Evolutionary conservation across 2,329 filamentous ascomycete genomes (phyloP).

Genomic region (Tolypocladium tropicale): DNA sequence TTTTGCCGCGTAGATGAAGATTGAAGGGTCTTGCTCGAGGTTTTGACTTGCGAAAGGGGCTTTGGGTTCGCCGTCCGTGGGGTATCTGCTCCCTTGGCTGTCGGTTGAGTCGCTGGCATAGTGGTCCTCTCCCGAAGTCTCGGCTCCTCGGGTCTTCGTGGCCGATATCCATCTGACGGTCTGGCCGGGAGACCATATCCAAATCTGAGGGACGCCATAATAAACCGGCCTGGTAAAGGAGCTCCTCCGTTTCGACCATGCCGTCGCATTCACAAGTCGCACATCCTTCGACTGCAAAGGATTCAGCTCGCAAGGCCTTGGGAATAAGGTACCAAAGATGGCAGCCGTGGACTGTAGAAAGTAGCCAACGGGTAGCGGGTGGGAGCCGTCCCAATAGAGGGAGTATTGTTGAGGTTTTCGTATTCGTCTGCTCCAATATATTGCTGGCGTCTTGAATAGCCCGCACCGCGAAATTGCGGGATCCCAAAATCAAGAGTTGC

Average conservation of each 20-base stretch:
- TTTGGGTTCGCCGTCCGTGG: conserved; percentile 9
- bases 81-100: conserved; percentile 10
- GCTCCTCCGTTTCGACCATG: conserved; percentile 1
- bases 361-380: neutral
- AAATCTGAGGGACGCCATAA: conserved; percentile 32
- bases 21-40: conserved; percentile 12
- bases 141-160: conserved; percentile 15
- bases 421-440: neutral
- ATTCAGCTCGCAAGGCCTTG: neutral
- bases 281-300: neutral
- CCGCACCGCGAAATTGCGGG: no score
- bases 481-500: neutral
- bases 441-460: neutral
- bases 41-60: conserved; percentile 6
- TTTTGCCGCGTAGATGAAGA: conserved; percentile 11
- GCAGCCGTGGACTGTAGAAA: no score
- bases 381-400: no score
- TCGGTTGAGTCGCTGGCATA: conserved; percentile 12
- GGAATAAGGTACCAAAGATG: neutral
- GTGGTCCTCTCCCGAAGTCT: conserved; percentile 9
- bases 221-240: conserved; percentile 14
- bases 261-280: neutral
- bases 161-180: conserved; percentile 24
- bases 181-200: conserved; percentile 29
- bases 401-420: no score